A percentile compares a stretch with the other conserved stretches of the same genome.
These are phyloP conservation scores for Asterionellopsis glacialis DNA, from an alignment of 108 stramenopile genomes.

Conservation along the genomic window DNA sequence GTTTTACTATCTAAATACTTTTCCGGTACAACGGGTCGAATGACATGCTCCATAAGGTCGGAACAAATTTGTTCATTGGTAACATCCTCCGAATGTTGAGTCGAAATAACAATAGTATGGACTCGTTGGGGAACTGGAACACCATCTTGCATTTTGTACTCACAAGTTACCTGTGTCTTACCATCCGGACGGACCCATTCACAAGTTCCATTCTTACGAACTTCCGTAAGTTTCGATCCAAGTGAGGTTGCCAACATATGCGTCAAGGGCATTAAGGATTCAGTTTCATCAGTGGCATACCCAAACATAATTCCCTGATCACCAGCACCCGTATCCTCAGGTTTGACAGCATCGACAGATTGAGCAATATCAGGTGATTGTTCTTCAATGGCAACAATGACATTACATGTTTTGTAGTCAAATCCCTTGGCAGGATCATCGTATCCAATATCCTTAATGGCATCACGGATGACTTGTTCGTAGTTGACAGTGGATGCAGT, in stretches of 20 bases:
- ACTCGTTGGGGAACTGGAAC: conserved; percentile 87
- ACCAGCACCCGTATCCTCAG: conserved; percentile 96
- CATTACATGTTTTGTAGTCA: conserved; percentile 97
- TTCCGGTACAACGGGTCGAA: conserved; percentile 93
- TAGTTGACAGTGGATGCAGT: conserved; percentile 95
- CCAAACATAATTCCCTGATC: conserved; percentile 98
- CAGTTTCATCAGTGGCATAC: conserved; percentile 95
- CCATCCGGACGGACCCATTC: conserved; percentile 97
- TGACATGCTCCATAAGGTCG: conserved; percentile 96
- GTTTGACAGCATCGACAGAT: conserved; percentile 86
- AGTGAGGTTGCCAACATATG: conserved; percentile 92
- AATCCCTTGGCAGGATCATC: conserved; percentile 94
- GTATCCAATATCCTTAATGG: conserved; percentile 95
- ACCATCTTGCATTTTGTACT: conserved; percentile 82
- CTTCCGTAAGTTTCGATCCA: conserved; percentile 89
- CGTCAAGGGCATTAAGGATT: conserved; percentile 90
- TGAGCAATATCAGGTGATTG: conserved; percentile 97
- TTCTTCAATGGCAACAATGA: conserved; percentile 96
- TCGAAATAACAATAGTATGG: conserved; percentile 96
- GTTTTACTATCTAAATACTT: conserved; percentile 97
- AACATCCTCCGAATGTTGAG: conserved; percentile 92
- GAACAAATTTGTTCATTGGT: conserved; percentile 93
- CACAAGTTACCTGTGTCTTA: conserved; percentile 92
- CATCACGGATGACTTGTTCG: conserved; percentile 95
- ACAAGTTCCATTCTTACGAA: conserved; percentile 91